phyloP scores from a whole-genome alignment of 2,329 filamentous ascomycete genomes.

The Calycina herbarum region DNA sequence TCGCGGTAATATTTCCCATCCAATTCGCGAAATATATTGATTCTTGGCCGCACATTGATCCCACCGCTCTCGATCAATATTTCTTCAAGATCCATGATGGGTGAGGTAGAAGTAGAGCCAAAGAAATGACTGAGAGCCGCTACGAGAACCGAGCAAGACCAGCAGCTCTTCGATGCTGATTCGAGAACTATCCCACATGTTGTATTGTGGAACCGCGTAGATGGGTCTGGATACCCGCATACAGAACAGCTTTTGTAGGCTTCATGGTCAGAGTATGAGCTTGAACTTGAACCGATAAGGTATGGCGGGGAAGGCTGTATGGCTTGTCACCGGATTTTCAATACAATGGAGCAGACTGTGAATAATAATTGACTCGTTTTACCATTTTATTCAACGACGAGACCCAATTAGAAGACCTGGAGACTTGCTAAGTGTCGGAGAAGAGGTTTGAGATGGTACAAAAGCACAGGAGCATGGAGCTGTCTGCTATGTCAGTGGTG shows the following conservation, averaged over 20 bases:
- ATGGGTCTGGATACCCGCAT: background rate
- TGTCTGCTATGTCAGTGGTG: background rate
- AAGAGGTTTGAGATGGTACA: background rate
- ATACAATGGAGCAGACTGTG: background rate
- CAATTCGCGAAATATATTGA: background rate
- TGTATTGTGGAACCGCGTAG: background rate
- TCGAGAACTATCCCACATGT: background rate
- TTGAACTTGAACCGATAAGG: background rate
- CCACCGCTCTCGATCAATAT: background rate
- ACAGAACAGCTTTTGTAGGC: background rate
- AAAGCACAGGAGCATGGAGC: background rate
- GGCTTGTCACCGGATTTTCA: background rate
- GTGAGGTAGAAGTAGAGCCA: background rate
- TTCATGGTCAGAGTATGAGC: background rate
- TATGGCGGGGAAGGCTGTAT: background rate
- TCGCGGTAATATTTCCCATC: background rate
- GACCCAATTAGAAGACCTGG: background rate
- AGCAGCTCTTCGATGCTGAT: background rate
- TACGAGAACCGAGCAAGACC: background rate
- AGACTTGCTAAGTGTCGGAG: background rate
- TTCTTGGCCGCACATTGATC: background rate
- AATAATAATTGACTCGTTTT: background rate
- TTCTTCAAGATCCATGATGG: background rate
- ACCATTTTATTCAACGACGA: background rate
- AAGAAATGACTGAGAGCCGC: background rate